Evolutionary conservation across 352 stramenopile genomes (phyloP).

Genomic region (Globisporangium viniferum): DNA sequence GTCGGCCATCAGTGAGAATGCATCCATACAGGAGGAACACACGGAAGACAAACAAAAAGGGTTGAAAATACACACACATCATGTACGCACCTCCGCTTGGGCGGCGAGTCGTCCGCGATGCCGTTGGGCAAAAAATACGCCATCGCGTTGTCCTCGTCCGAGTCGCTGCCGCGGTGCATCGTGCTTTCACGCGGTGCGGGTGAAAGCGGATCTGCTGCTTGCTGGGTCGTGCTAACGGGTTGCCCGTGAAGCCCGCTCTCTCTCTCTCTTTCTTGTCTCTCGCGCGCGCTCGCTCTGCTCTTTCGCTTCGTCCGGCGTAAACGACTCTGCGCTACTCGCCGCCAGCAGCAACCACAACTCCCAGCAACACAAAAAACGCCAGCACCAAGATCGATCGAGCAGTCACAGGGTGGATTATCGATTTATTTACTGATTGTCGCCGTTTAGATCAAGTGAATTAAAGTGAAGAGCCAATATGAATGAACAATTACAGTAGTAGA

Average conservation of each 20-base stretch:
- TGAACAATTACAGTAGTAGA: no score
- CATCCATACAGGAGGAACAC: background rate
- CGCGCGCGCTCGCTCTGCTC: background rate
- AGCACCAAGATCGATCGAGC: slow-evolving; percentile 6
- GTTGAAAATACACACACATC: background rate
- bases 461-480: no score
- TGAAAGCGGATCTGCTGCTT: background rate
- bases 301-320: background rate
- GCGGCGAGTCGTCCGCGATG: slow-evolving; percentile 80
- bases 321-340: background rate
- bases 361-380: background rate
- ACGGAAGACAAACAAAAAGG: background rate
- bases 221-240: background rate
- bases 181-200: background rate
- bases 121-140: slow-evolving; percentile 84
- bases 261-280: background rate
- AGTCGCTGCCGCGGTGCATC: slow-evolving; percentile 27
- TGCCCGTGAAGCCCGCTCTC: background rate
- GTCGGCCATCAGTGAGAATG: background rate
- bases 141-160: slow-evolving; percentile 63
- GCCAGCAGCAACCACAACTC: background rate
- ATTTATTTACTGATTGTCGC: background rate
- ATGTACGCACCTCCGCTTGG: slow-evolving; percentile 50
- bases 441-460: no score
- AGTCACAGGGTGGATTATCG: background rate